A percentile compares a stretch with the other conserved stretches of the same genome.
Evolutionary conservation across 768 basidiomycete species (phyloP).

Genomic region (button mushroom (Agaricus bisporus)): DNA sequence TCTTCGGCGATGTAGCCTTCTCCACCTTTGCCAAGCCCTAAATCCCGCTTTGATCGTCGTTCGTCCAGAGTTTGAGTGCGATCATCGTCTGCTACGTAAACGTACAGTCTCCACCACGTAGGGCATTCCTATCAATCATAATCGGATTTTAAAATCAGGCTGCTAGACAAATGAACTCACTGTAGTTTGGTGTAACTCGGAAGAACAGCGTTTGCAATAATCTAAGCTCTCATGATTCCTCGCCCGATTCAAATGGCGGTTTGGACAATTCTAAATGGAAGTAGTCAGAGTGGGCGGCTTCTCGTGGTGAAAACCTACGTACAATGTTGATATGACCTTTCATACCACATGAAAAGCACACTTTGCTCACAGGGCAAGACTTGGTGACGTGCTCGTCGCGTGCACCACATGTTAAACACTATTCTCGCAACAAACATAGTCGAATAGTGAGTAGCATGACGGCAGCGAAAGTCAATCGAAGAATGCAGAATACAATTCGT

Average conservation of each 20-base stretch:
- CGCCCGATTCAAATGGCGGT: constrained; percentile 33
- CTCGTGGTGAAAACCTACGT: constrained; percentile 14
- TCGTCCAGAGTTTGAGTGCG: constrained; percentile 34
- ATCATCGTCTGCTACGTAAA: constrained; percentile 56
- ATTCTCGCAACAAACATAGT: not conserved
- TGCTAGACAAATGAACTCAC: constrained; percentile 30
- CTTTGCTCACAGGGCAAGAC: constrained; percentile 76
- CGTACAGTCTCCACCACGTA: constrained; percentile 75
- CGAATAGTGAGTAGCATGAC: not conserved
- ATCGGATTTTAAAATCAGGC: not conserved
- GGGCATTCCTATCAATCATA: constrained; percentile 62
- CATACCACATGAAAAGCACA: constrained; percentile 77
- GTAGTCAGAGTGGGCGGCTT: not conserved
- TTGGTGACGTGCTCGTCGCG: constrained; percentile 74
- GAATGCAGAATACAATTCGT: not conserved
- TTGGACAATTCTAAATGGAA: constrained; percentile 58
- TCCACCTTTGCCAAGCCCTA: constrained; percentile 60
- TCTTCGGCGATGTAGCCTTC: constrained; percentile 73
- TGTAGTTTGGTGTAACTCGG: constrained; percentile 54
- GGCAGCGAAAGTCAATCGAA: not conserved
- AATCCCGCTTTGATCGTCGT: constrained; percentile 43
- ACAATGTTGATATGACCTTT: constrained; percentile 76
- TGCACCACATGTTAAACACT: constrained; percentile 81
- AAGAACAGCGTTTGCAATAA: constrained; percentile 67
- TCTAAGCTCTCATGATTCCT: constrained; percentile 6